Evolutionary conservation across 1,284 basidiomycete species (phyloP).

Genomic region (Naganishia albida): DNA sequence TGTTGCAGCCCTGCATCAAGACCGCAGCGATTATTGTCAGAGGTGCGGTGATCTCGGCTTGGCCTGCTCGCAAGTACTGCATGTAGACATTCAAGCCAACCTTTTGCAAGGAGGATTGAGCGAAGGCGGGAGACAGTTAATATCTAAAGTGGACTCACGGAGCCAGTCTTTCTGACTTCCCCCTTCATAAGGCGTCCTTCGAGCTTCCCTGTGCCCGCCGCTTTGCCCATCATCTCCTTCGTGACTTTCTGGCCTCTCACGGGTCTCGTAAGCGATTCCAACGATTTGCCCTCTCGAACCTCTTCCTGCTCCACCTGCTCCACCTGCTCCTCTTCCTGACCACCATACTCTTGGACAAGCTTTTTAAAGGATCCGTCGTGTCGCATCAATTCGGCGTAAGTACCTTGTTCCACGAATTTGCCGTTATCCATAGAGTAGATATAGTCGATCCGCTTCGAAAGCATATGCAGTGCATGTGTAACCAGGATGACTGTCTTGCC

Average conservation of each 20-base stretch:
- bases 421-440: constrained; percentile 37
- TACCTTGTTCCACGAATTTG: constrained; percentile 39
- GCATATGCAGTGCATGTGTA: constrained; percentile 67
- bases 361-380: constrained; percentile 62
- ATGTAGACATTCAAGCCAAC: constrained; percentile 54
- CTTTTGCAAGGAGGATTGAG: constrained; percentile 58
- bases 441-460: constrained; percentile 59
- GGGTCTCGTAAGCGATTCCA: constrained; percentile 39
- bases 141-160: too few species aligned
- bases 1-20: constrained; percentile 40
- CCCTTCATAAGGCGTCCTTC: constrained; percentile 65
- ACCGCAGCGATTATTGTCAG: constrained; percentile 43
- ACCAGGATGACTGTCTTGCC: constrained; percentile 69
- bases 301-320: constrained; percentile 57
- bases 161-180: constrained; percentile 65
- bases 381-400: constrained; percentile 61
- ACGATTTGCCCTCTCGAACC: constrained; percentile 51
- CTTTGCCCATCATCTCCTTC: constrained; percentile 53
- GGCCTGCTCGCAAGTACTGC: constrained; percentile 37
- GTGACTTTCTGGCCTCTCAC: constrained; percentile 1
- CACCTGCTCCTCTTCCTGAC: constrained; percentile 52
- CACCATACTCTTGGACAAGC: constrained; percentile 67
- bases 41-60: constrained; percentile 40
- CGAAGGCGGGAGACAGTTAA: too few species aligned
- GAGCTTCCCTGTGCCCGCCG: constrained; percentile 64